Evolutionary conservation across 768 basidiomycete species (phyloP).

Genomic region (Erythrobasidium yunnanense): DNA sequence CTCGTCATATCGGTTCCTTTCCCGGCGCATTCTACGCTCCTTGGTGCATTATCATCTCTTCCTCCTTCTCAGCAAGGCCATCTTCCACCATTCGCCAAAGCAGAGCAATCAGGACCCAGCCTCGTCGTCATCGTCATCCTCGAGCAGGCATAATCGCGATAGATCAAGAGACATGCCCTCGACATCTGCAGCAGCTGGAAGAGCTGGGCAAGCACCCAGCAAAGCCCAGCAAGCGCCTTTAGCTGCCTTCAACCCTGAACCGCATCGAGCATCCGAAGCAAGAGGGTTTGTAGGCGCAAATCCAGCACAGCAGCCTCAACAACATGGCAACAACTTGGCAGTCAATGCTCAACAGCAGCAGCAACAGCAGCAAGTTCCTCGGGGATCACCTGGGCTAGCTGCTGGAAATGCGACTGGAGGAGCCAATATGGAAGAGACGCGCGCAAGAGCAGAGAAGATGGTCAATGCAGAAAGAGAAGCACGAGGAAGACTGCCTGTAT

Average conservation of each 20-base stretch:
- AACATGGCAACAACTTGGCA: not conserved
- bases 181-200: not conserved
- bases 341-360: not conserved
- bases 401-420: conserved; percentile 1
- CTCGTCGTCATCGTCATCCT: conserved; percentile 1
- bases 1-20: too few relatives aligned
- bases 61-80: conserved; percentile 26
- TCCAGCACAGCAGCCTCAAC: conserved; percentile 14
- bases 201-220: conserved; percentile 7
- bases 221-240: conserved; percentile 24
- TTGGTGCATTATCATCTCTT: too few relatives aligned
- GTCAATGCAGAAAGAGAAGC: conserved; percentile 27
- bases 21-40: too few relatives aligned
- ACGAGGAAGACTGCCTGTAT: conserved; percentile 20
- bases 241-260: conserved; percentile 27
- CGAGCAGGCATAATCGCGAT: not conserved
- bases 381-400: not conserved
- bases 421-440: not conserved
- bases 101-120: not conserved
- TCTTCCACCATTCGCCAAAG: conserved; percentile 26
- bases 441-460: conserved; percentile 62
- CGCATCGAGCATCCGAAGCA: conserved; percentile 2
- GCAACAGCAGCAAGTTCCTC: not conserved
- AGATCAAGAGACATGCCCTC: not conserved
- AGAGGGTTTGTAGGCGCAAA: conserved; percentile 24